Evolutionary conservation across 495 filamentous ascomycete genomes (phyloP).

Genomic region (Annulohypoxylon maeteangense): DNA sequence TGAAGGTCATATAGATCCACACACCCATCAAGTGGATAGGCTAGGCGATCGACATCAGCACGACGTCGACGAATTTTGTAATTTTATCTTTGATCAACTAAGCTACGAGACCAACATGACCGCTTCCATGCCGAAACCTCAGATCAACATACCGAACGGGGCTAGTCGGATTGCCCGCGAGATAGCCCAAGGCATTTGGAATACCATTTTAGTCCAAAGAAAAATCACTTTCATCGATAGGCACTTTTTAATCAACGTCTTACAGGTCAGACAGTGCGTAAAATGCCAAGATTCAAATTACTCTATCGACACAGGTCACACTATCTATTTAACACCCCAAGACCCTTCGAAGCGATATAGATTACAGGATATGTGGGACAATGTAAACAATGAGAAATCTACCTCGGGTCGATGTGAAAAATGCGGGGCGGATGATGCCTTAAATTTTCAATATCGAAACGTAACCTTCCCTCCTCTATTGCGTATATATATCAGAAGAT

Average conservation of each 20-base stretch:
- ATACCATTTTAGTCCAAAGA: background rate
- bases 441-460: background rate
- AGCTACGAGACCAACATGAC: conserved; percentile 54
- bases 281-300: background rate
- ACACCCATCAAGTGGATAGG: too few species aligned
- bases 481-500: conserved; percentile 7
- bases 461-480: conserved; percentile 14
- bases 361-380: too few species aligned
- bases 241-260: background rate
- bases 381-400: too few species aligned
- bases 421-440: background rate
- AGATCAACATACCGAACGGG: too few species aligned
- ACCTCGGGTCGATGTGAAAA: too few species aligned
- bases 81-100: conserved; percentile 54
- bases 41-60: conserved; percentile 56
- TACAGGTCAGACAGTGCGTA: background rate
- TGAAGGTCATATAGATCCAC: conserved; percentile 27
- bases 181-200: too few species aligned
- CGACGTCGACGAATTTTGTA: conserved; percentile 56
- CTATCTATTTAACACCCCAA: background rate
- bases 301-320: background rate
- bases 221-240: background rate
- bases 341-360: background rate
- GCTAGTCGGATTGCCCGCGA: too few species aligned
- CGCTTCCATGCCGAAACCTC: background rate